Base-by-base conservation (phyloP, 306 rosid species). In the Psophocarpus tetragonolobus region DNA sequence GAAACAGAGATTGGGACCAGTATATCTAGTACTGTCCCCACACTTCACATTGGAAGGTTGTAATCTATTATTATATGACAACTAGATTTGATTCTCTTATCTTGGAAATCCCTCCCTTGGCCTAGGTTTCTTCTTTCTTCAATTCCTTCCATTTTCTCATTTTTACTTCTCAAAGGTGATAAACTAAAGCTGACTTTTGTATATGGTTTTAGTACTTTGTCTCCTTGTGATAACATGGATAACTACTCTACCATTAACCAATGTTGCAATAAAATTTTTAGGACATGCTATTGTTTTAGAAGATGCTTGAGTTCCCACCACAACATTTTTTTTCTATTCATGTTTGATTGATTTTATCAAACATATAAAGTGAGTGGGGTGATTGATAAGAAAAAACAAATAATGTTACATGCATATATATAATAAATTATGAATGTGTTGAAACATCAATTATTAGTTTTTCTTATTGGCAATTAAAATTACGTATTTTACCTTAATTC, bases 1-100 rank as follows among this genome's bases (percentile, higher is more conserved):
- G 84, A 75, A 66, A 81, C 62, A 78, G 53, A 54, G 62, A 65
- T 53, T 71, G 89, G 89, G 88, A 80, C 94, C 89, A 82, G 62
- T 61, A 75, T 65, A 42, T 80, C 58, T 68, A 8, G 20, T 18
- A 58, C 80, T 79, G 70, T 80, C 85, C 79, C 64, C 85, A 71
- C 66, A 33, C 30, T 32, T 36, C 56, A 85, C 86, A 65, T 39
- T 77, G 51, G 78, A 80, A 83, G 67, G 79, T 81, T n/a, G 61
- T 80, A 70, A 76, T 79, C 80, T 30, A 48, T 48, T 73, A 48
- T 3, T 38, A 70, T 30, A 48, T 68, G 74, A 58, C 81, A 51
- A 62, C 82, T 54, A 60, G 79, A 75, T 75, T 82, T 82, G 68
- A 64, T 78, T 74, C 81, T 80, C 87, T 66, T 75, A 70, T 80